Evolutionary conservation across 352 stramenopile species (phyloP).

Genomic region (Pythium oligandrum): DNA sequence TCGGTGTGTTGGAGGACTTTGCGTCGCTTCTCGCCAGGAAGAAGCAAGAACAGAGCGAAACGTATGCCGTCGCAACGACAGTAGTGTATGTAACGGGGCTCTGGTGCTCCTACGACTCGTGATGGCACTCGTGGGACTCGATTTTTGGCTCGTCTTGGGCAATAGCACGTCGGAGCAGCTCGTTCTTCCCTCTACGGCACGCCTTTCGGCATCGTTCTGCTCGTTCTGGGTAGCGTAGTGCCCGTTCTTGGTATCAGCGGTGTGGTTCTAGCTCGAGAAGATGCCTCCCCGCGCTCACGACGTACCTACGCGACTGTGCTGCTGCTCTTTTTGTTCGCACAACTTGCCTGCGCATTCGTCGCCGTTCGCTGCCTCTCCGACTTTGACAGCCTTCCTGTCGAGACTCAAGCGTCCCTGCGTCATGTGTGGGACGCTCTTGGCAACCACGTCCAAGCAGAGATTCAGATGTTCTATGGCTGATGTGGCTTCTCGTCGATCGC

Average conservation of each 20-base stretch:
- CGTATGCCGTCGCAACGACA: too few relatives aligned
- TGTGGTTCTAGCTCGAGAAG: constrained; percentile 2
- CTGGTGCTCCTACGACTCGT: constrained; percentile 17
- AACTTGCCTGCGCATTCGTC: constrained; percentile 17
- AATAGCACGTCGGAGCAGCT: too few relatives aligned
- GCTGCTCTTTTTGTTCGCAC: constrained; percentile 3
- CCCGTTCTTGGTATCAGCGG: constrained; percentile 6
- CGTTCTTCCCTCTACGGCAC: constrained; percentile 24
- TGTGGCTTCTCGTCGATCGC: constrained; percentile 24
- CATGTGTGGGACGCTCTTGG: too few relatives aligned
- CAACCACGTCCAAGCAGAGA: constrained; percentile 7
- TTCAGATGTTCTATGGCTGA: constrained; percentile 25
- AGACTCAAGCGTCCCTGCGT: constrained; percentile 3
- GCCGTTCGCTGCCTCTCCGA: constrained; percentile 17
- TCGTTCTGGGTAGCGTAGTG: constrained; percentile 14
- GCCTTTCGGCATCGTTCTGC: constrained; percentile 19
- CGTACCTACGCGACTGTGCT: constrained; percentile 7
- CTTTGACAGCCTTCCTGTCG: constrained; percentile 11
- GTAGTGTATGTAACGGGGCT: constrained; percentile 25
- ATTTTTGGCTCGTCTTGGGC: constrained; percentile 28
- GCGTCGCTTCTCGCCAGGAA: constrained; percentile 33
- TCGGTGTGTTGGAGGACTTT: constrained; percentile 42
- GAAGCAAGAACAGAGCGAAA: too few relatives aligned
- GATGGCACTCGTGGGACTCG: constrained; percentile 19
- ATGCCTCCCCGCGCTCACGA: constrained; percentile 10